Evolutionary conservation across 176 grass and related monocot genomes (phyloP), one percentile per base, ranked within the genome.

Genomic region (Juncus effusus): DNA sequence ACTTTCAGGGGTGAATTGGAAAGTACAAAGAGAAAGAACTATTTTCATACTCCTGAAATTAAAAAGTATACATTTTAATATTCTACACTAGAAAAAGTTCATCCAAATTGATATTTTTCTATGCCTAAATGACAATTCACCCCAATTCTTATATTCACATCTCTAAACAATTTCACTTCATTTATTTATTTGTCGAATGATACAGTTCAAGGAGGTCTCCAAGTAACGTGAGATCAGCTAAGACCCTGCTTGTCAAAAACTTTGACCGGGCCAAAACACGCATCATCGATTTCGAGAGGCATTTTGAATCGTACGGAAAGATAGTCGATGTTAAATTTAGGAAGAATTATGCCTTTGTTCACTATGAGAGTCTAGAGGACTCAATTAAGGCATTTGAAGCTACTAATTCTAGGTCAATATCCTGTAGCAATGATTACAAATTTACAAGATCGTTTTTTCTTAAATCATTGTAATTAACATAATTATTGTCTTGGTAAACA

Each of bases 221-320:
- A 70, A 79, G 54, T 58, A 93, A 77, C 57, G 69, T 59, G 16
- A 93, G 12, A 67, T 88, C 89, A 10, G 89, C 94, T n/a, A 99
- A 99, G 76, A 99, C 94, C 5, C 75, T 99, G 72, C 93, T 99
- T 76, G 94, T 99, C 40, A 99, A 93, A 58, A 99, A 99, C 77
- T 99, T 99, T 83, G 94, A 99, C 60, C 89, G 88, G 12, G 81
- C 93, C 63, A 82, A 72, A 68, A 99, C 94, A 39, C 91, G 94
- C 68, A 86, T 85, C 41, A 84, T 72, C 81, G 88, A 99, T 79
- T 54, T 99, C 64, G 94, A 99, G 72, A 83, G 74, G 57, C 94
- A 93, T 62, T 99, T 99, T 71, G 94, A 93, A 53, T 70, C 84
- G 39, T 99, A 90, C 78, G 95, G 95, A 59, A 93, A 89, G 76